A percentile compares a stretch with the other conserved stretches of the same genome.
Conservation (phyloP, 2,329 filamentous ascomycete genomes). For the Cladosporium colombiae region DNA sequence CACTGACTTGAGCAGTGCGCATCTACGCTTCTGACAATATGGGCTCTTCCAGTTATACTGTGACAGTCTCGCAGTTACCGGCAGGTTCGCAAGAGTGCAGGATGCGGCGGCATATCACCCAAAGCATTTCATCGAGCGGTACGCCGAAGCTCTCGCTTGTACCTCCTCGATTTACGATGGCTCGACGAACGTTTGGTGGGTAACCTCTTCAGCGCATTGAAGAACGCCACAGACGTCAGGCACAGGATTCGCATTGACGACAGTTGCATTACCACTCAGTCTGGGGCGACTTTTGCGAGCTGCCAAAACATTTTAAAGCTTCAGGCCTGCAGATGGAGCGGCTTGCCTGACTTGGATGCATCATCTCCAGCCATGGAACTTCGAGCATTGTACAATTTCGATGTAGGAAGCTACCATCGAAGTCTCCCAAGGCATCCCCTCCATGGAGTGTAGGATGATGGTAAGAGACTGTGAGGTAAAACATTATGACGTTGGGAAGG, state of each 20-base stretch:
- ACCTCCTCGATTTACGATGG: background rate
- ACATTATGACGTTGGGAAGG: slow-evolving; percentile 7
- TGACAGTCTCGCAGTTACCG: background rate
- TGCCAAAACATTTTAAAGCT: background rate
- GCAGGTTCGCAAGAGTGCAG: background rate
- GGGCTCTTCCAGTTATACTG: background rate
- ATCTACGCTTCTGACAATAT: background rate
- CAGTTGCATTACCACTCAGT: background rate
- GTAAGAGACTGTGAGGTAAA: background rate
- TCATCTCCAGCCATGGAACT: too few relatives aligned
- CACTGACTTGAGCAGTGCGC: background rate
- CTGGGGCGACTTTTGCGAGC: background rate
- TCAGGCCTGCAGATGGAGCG: background rate
- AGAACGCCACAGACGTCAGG: background rate
- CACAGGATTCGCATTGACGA: background rate
- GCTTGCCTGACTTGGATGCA: too few relatives aligned
- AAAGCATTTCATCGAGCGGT: background rate
- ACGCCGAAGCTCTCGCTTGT: background rate
- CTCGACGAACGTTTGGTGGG: background rate
- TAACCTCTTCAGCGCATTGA: background rate
- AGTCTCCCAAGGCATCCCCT: background rate
- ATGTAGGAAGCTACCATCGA: background rate
- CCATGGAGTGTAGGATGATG: background rate
- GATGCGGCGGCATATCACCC: background rate
- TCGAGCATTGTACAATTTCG: background rate